A percentile compares a stretch with the other conserved stretches of the same genome.
Conservation (phyloP, 2,329 filamentous ascomycete species). For the Venturia pyrina region DNA sequence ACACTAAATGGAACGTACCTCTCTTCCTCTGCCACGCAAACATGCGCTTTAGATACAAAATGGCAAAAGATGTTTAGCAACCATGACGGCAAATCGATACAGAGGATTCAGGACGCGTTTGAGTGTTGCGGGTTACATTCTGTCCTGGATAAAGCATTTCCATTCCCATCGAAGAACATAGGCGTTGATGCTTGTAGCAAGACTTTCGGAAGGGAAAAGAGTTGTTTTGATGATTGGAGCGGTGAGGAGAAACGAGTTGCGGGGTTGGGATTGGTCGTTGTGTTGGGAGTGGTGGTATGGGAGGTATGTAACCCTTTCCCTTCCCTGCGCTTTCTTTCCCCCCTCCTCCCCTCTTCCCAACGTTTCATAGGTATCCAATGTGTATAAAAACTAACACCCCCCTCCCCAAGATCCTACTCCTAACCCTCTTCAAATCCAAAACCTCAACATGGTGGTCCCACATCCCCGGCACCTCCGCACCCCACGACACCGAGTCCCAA, state of each 20-base stretch:
- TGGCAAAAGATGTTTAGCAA: slow-evolving; percentile 47
- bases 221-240: slow-evolving; percentile 50
- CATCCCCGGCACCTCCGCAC: not conserved
- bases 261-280: slow-evolving; percentile 46
- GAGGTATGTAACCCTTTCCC: slow-evolving; percentile 35
- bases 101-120: slow-evolving; percentile 54
- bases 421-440: not conserved
- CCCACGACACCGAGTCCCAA: not conserved
- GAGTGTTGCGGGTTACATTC: slow-evolving; percentile 56
- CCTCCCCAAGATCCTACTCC: not conserved
- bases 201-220: slow-evolving; percentile 34
- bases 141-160: slow-evolving; percentile 51
- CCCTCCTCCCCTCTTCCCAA: not conserved
- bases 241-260: slow-evolving; percentile 43
- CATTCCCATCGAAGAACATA: slow-evolving; percentile 39
- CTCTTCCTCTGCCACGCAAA: slow-evolving; percentile 26
- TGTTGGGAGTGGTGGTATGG: slow-evolving; percentile 42
- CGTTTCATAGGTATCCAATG: not conserved
- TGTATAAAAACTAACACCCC: no score
- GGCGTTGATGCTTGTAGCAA: slow-evolving; percentile 33
- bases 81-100: slow-evolving; percentile 43
- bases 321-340: no score
- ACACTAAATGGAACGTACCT: slow-evolving; percentile 36
- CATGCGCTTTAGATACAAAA: slow-evolving; percentile 45
- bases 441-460: not conserved